Base-by-base conservation (phyloP, 768 basidiomycete species). In the Auriscalpium orientale region DNA sequence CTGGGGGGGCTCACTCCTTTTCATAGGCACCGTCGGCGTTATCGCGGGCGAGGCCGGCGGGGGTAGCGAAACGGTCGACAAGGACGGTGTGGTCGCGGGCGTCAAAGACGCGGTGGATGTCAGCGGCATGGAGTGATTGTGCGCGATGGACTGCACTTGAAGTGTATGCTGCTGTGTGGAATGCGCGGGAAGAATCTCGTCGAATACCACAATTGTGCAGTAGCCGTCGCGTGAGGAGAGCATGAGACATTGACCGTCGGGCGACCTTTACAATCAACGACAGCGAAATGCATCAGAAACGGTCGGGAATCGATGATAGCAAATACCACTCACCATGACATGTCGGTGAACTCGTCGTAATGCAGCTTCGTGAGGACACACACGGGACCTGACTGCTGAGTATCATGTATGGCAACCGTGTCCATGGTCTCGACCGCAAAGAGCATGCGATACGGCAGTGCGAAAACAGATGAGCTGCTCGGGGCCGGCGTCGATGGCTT, bases 381-480 rank as follows among this genome's bases (percentile, higher is more conserved):
- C 51, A 98, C 79, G 0, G 97, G 97, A 3, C 87, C 83, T 1
- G 91, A 81, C 73, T 98, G 95, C 72, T 98, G 97, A 4, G 95
- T 98, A 68, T 99, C 97, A 67, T 99, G 94, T 52, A 99, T 86
- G 28, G 89, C 80, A 46, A 99, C 84, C 0, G 91, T 86, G 70
- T 99, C 97, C 84, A 94, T 97, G 20, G 95, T 97, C 49, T 93
- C 88, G 15, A 98, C 92, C 1, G 97, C 92, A 64, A 88, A 98
- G 45, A 98, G 71, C 87, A 98, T 89, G 51, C 97, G 79, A 70
- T 98, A 98, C 3, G 95, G 91, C 49, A 98, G 71, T 9, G 89
- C 82, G 67, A 98, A 98, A 3, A 97, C 76, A 13, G 90, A 86
- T 15, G 79, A 81, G 0, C 80, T 76, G 28, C 64, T 68, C 3